Percentiles rank a stretch among this genome's conserved stretches.
Evolutionary conservation across 495 filamentous ascomycete genomes (phyloP).

Genomic region (Podospora bellae-mahoneyi): DNA sequence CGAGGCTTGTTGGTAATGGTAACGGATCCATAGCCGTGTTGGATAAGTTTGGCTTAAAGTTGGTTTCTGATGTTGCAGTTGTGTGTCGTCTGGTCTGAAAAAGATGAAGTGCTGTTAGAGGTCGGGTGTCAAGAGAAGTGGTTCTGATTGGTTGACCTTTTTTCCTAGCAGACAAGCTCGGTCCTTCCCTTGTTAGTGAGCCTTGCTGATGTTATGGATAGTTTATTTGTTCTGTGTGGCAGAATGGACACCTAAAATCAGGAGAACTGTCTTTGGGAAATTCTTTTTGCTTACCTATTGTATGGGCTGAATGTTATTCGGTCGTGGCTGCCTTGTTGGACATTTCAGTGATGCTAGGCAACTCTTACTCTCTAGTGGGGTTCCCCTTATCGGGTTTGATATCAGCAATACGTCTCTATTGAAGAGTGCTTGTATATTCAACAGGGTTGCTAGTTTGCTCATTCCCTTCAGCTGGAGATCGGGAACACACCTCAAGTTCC

Average conservation of each 20-base stretch:
- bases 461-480: neutral
- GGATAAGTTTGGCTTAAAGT: neutral
- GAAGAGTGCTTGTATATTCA: neutral
- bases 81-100: neutral
- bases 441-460: neutral
- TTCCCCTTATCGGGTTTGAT: too few species aligned
- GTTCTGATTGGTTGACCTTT: neutral
- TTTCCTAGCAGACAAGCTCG: neutral
- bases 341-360: too few species aligned
- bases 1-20: slow-evolving; percentile 37
- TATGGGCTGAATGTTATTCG: too few species aligned
- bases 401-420: too few species aligned
- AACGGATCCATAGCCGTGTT: slow-evolving; percentile 28
- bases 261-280: neutral
- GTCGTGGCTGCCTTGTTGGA: too few species aligned
- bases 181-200: neutral
- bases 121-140: neutral
- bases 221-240: neutral
- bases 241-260: neutral
- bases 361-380: too few species aligned
- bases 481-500: neutral
- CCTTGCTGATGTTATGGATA: neutral
- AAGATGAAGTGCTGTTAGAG: neutral
- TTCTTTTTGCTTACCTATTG: neutral
- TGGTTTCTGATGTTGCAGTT: neutral